A percentile compares a stretch with the other conserved stretches of the same genome.
Conservation (phyloP, 225 moss, liverwort and hornwort species). For the Anthoceros angustus region DNA sequence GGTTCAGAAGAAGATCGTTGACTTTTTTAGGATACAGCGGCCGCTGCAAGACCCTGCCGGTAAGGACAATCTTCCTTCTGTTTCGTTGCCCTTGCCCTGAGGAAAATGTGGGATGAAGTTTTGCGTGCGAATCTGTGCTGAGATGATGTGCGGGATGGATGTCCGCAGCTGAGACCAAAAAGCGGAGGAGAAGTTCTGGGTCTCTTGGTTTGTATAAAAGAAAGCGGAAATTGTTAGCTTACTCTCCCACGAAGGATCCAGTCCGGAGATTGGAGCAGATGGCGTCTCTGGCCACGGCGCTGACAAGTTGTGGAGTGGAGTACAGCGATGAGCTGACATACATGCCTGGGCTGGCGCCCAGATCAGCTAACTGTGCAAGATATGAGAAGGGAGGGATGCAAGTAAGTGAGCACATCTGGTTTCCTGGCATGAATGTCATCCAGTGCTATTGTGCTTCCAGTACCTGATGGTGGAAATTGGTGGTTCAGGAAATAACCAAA, state of each 20-base stretch:
- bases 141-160: constrained; percentile 15
- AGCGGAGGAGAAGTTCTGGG: constrained; percentile 48
- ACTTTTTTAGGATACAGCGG: constrained; percentile 83
- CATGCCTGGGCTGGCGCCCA: constrained; percentile 25
- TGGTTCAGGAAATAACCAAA: constrained; percentile 53
- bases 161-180: constrained; percentile 34
- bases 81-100: background rate
- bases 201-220: constrained; percentile 46
- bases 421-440: too few relatives aligned
- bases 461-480: background rate
- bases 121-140: constrained; percentile 16
- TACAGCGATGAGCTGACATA: constrained; percentile 80
- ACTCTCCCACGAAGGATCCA: constrained; percentile 51
- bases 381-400: constrained; percentile 88
- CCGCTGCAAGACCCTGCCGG: constrained; percentile 12
- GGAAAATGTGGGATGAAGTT: constrained; percentile 8
- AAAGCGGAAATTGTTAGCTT: constrained; percentile 55
- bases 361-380: constrained; percentile 52
- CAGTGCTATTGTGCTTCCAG: too few relatives aligned
- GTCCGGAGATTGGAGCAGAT: constrained; percentile 66
- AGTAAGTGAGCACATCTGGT: constrained; percentile 26
- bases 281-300: constrained; percentile 89
- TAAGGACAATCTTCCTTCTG: too few relatives aligned
- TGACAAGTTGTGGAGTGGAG: constrained; percentile 51
- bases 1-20: constrained; percentile 73